phyloP scores from a whole-genome alignment of 1,284 basidiomycete species.

The Kwoniella shivajii region DNA sequence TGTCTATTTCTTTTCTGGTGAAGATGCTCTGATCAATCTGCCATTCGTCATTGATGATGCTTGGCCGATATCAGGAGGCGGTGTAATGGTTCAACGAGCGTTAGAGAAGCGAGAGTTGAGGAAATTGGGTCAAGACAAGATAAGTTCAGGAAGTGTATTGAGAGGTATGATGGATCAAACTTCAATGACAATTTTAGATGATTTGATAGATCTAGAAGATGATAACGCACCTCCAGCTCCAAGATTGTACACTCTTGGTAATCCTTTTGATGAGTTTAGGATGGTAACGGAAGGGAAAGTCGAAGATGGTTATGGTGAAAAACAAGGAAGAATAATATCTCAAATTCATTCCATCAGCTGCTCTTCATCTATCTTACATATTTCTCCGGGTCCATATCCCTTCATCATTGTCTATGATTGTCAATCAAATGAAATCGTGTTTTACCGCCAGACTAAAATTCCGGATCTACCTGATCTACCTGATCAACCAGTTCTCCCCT shows the following conservation, averaged over 20 bases:
- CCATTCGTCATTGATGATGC: slow-evolving; percentile 77
- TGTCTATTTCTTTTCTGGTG: slow-evolving; percentile 72
- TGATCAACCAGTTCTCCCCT: slow-evolving; percentile 3
- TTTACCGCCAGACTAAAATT: slow-evolving; percentile 33
- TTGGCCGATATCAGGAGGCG: slow-evolving; percentile 66
- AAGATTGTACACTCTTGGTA: slow-evolving; percentile 73
- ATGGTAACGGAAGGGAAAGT: slow-evolving; percentile 57
- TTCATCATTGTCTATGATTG: slow-evolving; percentile 38
- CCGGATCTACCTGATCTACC: slow-evolving; percentile 12
- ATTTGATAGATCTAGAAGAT: slow-evolving; percentile 66
- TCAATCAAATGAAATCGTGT: slow-evolving; percentile 33
- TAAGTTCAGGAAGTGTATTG: slow-evolving; percentile 14
- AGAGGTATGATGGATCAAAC: slow-evolving; percentile 31
- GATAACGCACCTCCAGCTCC: slow-evolving; percentile 68
- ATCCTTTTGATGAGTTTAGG: slow-evolving; percentile 72
- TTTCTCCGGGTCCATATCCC: slow-evolving; percentile 35
- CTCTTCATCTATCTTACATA: slow-evolving; percentile 24
- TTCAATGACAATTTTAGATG: slow-evolving; percentile 49
- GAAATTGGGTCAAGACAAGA: slow-evolving; percentile 13
- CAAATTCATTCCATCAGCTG: slow-evolving; percentile 16
- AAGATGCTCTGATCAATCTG: slow-evolving; percentile 74
- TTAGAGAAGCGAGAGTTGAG: slow-evolving; percentile 38
- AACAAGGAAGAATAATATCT: slow-evolving; percentile 16
- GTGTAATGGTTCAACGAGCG: slow-evolving; percentile 65
- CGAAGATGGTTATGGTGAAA: slow-evolving; percentile 11